A percentile compares a stretch with the other conserved stretches of the same genome.
Evolutionary conservation across 2,329 filamentous ascomycete genomes (phyloP).

Genomic region (Arthrobotrys entomopaga): DNA sequence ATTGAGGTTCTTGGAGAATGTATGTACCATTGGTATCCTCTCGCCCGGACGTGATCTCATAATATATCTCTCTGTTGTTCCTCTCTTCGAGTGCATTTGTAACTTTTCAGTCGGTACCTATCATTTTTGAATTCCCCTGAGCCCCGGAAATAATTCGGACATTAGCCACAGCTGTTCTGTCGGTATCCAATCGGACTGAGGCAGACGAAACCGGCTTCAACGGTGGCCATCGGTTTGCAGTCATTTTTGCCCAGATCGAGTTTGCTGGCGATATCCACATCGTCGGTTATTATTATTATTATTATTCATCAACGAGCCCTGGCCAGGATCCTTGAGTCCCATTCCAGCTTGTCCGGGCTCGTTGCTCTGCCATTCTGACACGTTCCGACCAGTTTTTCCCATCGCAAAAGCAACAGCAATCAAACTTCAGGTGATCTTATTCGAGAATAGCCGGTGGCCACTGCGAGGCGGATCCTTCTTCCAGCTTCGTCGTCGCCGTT

Average conservation of each 20-base stretch:
- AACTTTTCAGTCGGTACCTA: conserved; percentile 8
- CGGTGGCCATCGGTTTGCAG: conserved; percentile 41
- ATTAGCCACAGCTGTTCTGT: conserved; percentile 33
- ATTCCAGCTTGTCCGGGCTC: conserved; percentile 35
- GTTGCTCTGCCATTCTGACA: conserved; percentile 25
- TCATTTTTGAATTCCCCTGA: not conserved
- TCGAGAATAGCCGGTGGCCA: conserved; percentile 10
- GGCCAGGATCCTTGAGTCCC: conserved; percentile 32
- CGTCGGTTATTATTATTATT: conserved; percentile 20
- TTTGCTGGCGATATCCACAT: conserved; percentile 52
- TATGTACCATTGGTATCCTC: not conserved
- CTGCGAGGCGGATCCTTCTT: conserved; percentile 44
- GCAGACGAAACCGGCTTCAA: conserved; percentile 4
- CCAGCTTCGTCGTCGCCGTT: no score
- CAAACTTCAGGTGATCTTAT: conserved; percentile 12
- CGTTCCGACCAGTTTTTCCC: not conserved
- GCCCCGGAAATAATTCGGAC: conserved; percentile 34
- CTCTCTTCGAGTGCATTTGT: not conserved
- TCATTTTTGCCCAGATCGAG: not conserved
- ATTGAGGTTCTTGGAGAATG: not conserved
- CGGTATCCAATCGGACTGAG: conserved; percentile 34
- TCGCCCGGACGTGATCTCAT: conserved; percentile 35
- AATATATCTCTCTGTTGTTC: not conserved
- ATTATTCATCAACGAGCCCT: conserved; percentile 38
- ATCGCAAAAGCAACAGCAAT: conserved; percentile 5